These are phyloP conservation scores for Phytophthora podocarpi DNA, from an alignment of 352 stramenopile genomes.

Conservation along the genomic window DNA sequence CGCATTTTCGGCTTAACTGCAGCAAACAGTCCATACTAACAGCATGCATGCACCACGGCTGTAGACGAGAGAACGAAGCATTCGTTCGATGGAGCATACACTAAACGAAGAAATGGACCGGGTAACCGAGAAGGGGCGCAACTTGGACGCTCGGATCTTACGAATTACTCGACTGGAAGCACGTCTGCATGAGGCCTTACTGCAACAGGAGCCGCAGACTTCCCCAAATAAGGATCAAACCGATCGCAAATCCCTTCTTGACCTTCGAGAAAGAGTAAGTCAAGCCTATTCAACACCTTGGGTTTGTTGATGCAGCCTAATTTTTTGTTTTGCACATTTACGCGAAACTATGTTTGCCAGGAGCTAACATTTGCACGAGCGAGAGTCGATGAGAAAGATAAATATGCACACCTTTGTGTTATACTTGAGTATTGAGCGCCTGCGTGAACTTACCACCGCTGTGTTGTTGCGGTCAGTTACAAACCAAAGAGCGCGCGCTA, in stretches of 20 bases:
- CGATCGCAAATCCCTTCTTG: slow-evolving; percentile 32
- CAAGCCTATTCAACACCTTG: not conserved
- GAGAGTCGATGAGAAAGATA: slow-evolving; percentile 32
- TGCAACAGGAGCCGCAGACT: slow-evolving; percentile 7
- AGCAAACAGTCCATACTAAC: too few relatives aligned
- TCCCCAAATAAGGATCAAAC: slow-evolving; percentile 4
- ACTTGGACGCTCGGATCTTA: slow-evolving; percentile 42
- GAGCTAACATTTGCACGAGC: slow-evolving; percentile 20
- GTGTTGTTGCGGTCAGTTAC: slow-evolving; percentile 26
- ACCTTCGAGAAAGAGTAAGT: slow-evolving; percentile 39
- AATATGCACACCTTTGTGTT: slow-evolving; percentile 43
- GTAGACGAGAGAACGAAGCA: slow-evolving; percentile 42
- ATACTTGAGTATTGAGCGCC: not conserved
- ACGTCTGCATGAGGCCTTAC: slow-evolving; percentile 50
- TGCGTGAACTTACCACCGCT: not conserved
- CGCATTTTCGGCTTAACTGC: too few relatives aligned
- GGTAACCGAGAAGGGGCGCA: slow-evolving; percentile 35
- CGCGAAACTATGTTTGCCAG: too few relatives aligned
- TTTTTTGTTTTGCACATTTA: too few relatives aligned
- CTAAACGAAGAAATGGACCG: slow-evolving; percentile 43
- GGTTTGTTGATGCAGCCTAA: too few relatives aligned
- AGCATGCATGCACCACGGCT: too few relatives aligned
- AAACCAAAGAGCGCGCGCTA: slow-evolving; percentile 50
- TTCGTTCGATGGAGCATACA: slow-evolving; percentile 35
- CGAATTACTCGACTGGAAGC: slow-evolving; percentile 49